Conservation (phyloP, 2,329 filamentous ascomycete species). For the Venturia asperata region DNA sequence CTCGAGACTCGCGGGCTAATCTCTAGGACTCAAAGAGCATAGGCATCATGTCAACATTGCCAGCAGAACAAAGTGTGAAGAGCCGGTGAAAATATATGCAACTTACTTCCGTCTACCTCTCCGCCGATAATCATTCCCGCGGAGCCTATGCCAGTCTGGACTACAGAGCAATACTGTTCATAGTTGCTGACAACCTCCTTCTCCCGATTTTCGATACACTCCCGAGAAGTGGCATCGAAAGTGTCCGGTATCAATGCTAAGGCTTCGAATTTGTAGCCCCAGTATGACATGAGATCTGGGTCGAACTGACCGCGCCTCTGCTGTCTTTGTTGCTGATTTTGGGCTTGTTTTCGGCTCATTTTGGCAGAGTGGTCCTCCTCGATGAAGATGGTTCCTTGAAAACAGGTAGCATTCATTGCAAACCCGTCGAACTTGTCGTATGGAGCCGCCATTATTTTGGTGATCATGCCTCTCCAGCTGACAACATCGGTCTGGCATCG, state of each 20-base stretch:
- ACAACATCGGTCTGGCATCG: conserved; percentile 71
- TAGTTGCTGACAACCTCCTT: conserved; percentile 73
- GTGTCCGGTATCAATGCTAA: conserved; percentile 66
- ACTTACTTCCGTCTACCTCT: conserved; percentile 78
- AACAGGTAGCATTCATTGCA: conserved; percentile 90
- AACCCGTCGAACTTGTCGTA: conserved; percentile 83
- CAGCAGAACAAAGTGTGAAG: conserved; percentile 5
- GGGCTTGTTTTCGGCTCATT: conserved; percentile 51
- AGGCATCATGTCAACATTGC: not conserved
- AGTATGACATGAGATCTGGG: conserved; percentile 79
- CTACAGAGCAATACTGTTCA: conserved; percentile 92
- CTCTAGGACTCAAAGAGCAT: not conserved
- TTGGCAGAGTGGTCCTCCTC: conserved; percentile 82
- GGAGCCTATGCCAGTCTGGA: conserved; percentile 76
- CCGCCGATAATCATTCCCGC: conserved; percentile 70
- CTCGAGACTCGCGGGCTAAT: not conserved
- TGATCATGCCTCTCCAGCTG: conserved; percentile 98
- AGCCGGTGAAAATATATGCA: conserved; percentile 3
- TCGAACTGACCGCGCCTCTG: conserved; percentile 43
- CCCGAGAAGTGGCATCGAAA: conserved; percentile 65
- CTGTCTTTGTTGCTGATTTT: conserved; percentile 40
- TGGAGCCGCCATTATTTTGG: conserved; percentile 84
- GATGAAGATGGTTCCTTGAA: conserved; percentile 81
- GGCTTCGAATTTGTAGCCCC: conserved; percentile 97
- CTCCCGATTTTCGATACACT: conserved; percentile 71